Evolutionary conservation across 2,329 filamentous ascomycete genomes (phyloP).

Genomic region (Colletotrichum karsti): DNA sequence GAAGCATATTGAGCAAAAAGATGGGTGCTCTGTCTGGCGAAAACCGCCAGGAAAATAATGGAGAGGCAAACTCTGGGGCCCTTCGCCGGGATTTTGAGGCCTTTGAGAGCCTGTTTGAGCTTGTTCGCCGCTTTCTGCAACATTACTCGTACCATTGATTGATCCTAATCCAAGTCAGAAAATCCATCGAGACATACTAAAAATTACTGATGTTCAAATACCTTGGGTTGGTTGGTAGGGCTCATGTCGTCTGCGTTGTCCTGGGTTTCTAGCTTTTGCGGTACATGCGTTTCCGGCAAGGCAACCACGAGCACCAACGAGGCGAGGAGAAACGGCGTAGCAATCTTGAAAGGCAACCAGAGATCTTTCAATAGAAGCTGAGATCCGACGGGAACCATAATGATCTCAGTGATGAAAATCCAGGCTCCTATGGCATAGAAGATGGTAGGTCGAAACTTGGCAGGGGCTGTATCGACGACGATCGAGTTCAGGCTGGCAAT

Average conservation of each 20-base stretch:
- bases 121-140: neutral
- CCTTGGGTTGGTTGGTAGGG: no score
- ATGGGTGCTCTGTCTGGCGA: neutral
- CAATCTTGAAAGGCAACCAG: neutral
- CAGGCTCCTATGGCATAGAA: neutral
- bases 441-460: neutral
- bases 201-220: neutral
- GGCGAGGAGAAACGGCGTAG: neutral
- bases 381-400: neutral
- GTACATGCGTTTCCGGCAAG: neutral
- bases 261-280: neutral
- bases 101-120: neutral
- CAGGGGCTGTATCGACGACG: neutral
- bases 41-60: neutral
- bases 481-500: neutral
- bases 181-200: neutral
- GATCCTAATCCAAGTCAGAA: neutral
- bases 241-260: no score
- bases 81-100: neutral
- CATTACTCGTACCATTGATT: neutral
- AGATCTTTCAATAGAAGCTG: neutral
- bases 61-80: neutral
- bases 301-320: neutral
- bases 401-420: neutral
- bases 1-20: neutral